Evolutionary conservation across 139 green algal genomes (phyloP).

Genomic region (Pleodorina starrii): DNA sequence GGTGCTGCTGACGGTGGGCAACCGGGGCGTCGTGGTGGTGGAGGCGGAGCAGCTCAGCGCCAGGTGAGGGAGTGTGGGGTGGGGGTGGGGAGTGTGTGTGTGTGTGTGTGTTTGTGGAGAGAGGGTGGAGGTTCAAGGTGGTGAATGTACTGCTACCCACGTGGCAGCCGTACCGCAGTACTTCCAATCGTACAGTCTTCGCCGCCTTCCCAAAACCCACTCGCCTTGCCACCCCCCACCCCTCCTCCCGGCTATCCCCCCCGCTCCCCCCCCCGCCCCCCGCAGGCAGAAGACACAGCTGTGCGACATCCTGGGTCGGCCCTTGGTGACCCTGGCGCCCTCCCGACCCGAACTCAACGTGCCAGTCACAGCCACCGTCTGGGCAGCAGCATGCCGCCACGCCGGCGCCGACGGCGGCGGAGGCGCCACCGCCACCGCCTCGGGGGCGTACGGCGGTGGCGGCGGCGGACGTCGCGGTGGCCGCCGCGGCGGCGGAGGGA

Average conservation of each 20-base stretch:
- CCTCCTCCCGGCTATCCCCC: not conserved
- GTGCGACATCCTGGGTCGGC: slow-evolving; percentile 13
- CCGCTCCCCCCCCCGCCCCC: not conserved
- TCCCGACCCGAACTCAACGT: slow-evolving; percentile 24
- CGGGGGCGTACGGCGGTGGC: not conserved
- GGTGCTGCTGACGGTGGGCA: slow-evolving; percentile 32
- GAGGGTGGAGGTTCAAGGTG: not conserved
- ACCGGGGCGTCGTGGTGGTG: slow-evolving; percentile 30
- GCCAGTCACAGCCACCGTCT: slow-evolving; percentile 37
- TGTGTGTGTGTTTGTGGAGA: not conserved
- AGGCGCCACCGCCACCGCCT: not conserved
- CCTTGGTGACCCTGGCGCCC: not conserved
- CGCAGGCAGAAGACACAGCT: slow-evolving; percentile 23
- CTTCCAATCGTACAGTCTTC: not conserved
- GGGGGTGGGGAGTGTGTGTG: not conserved
- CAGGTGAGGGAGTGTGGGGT: not conserved
- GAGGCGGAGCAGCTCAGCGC: slow-evolving; percentile 20
- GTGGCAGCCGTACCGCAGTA: not conserved
- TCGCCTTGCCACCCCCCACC: not conserved
- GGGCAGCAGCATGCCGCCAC: slow-evolving; percentile 8
- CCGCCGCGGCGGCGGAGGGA: not conserved
- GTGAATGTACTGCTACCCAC: not conserved
- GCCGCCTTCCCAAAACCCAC: not conserved
- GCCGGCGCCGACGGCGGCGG: not conserved
- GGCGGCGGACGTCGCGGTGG: not conserved